Evolutionary conservation across 2,329 filamentous ascomycete species (phyloP), one percentile per base, ranked within the genome.

Genomic region (Colletotrichum agaves): DNA sequence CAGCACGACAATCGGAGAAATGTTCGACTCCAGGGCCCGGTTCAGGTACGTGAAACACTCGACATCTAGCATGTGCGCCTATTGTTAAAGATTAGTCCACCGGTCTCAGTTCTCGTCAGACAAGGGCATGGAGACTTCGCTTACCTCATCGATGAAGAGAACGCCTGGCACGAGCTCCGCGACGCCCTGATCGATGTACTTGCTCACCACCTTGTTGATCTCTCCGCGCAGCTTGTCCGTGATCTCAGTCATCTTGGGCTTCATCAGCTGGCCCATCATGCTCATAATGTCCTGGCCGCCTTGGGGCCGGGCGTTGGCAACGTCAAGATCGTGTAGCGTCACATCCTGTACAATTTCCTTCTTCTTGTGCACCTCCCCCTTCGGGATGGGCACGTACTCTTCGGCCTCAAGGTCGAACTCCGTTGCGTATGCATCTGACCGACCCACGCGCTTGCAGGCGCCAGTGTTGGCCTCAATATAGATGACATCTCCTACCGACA

Each of bases 211-310:
- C 84, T 98, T 98, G 88, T 99, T 98, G 84, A 99, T 98, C 83
- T 99, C 96, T 63, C 88, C 85, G 69, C 96, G 89, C 76, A 99
- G 84, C 84, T 99, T 99, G 81, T 99, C 96, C 33, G 96, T 99
- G 76, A 99, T 98, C 80, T 99, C 96, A 5, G 96, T 99, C 90
- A 98, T 98, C 85, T 97, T 97, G 70, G 96, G 96, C 87, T 98
- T 98, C 94, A 98, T 98, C 76, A 99, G 83, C 81, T 99, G 96
- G 75, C 96, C 96, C 95, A 99, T 98, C 96, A 99, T 98, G 84
- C 94, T 98, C 94, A 99, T 98, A 72, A 99, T 97, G 79, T 99
- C 96, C 84, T 99, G 96, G 49, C 96, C 96, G 60, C 96, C 96
- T 83, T 98, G 94, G 4, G 96, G 96, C 75, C 95, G 87, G 13